phyloP scores from a whole-genome alignment of 768 basidiomycete genomes.

The Hortiboletus flavorubellus region DNA sequence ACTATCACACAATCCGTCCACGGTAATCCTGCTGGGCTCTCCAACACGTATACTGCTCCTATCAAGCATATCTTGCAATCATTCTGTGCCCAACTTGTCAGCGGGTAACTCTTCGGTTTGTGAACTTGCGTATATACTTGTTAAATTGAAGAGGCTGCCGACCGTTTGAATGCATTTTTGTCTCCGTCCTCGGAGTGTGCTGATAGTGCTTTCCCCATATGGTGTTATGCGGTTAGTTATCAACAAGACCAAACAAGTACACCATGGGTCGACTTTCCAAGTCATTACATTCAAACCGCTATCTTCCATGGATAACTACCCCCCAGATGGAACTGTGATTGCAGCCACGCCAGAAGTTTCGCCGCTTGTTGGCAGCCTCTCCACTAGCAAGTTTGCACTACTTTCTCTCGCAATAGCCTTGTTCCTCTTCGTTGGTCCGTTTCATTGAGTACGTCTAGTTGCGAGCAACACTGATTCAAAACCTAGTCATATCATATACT shows the following conservation, averaged over 20 bases:
- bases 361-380: constrained; percentile 34
- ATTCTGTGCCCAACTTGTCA: background rate
- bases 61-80: background rate
- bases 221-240: constrained; percentile 1
- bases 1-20: background rate
- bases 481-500: constrained; percentile 45
- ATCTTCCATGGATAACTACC: constrained; percentile 12
- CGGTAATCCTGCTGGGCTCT: background rate
- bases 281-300: background rate
- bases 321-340: constrained; percentile 1
- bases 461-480: constrained; percentile 13
- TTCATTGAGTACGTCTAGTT: background rate
- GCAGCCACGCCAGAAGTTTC: constrained; percentile 34
- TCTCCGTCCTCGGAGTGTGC: background rate
- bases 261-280: background rate
- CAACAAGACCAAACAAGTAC: constrained; percentile 24
- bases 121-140: background rate
- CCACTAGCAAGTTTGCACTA: constrained; percentile 37
- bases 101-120: background rate
- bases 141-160: background rate
- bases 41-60: background rate
- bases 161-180: background rate
- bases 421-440: constrained; percentile 43
- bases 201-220: background rate
- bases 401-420: constrained; percentile 45